Percentiles rank a stretch among this genome's conserved stretches.
phyloP scores from a whole-genome alignment of 768 basidiomycete genomes.

The Kwoniella mangroviensis region DNA sequence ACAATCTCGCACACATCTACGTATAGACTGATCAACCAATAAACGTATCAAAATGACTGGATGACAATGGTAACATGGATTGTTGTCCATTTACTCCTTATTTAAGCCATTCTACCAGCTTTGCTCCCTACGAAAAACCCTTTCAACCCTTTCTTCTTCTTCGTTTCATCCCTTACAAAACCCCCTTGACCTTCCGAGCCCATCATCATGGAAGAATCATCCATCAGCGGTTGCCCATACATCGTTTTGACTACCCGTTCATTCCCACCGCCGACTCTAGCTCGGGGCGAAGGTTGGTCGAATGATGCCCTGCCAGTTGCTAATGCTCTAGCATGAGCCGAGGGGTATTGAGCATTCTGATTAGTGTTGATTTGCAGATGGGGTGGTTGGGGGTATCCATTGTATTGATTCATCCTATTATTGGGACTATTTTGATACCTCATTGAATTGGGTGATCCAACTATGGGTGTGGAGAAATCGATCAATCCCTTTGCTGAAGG shows the following conservation, averaged over 20 bases:
- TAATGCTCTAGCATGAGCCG: conserved; percentile 13
- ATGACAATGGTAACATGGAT: not conserved
- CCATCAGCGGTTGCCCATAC: conserved; percentile 17
- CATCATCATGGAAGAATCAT: conserved; percentile 7
- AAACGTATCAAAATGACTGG: not conserved
- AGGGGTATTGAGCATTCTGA: not conserved
- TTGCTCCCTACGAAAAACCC: conserved; percentile 38
- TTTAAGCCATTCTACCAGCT: conserved; percentile 36
- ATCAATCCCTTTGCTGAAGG: not conserved
- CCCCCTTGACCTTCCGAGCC: conserved; percentile 9
- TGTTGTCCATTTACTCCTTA: not conserved
- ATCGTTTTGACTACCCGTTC: conserved; percentile 21
- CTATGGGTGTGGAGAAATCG: conserved; percentile 10
- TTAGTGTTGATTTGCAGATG: conserved; percentile 5
- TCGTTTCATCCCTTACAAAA: conserved; percentile 16
- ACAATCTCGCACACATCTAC: not conserved
- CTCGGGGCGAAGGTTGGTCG: conserved; percentile 20
- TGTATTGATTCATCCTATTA: not conserved
- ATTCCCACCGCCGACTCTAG: conserved; percentile 1
- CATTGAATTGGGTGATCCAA: conserved; percentile 3
- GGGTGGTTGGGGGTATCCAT: conserved; percentile 20
- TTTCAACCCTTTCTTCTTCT: conserved; percentile 42
- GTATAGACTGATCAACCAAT: not conserved
- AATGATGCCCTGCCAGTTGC: conserved; percentile 14
- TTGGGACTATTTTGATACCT: not conserved